These are phyloP conservation scores for Fistulifera pelliculosa DNA, from an alignment of 108 stramenopile species.

Conservation along the genomic window DNA sequence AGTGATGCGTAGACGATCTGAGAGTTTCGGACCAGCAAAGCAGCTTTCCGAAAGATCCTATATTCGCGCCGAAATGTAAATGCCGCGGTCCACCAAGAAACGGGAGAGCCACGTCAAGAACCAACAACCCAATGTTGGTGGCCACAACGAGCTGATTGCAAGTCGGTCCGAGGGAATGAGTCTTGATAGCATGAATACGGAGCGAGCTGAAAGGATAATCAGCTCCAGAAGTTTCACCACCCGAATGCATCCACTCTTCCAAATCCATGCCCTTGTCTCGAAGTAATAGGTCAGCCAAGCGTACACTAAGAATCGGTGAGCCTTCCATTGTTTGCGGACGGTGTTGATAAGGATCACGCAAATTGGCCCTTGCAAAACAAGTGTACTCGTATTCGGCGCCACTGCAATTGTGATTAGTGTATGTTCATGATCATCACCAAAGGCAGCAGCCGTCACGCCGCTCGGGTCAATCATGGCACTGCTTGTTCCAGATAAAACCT, in stretches of 20 bases:
- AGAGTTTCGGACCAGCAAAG: slow-evolving; percentile 19
- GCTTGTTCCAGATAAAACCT: slow-evolving; percentile 18
- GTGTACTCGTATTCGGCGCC: slow-evolving; percentile 30
- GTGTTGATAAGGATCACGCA: slow-evolving; percentile 3
- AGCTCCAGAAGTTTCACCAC: too few relatives aligned
- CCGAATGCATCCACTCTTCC: not conserved
- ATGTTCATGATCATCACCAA: slow-evolving; percentile 13
- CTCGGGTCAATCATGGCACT: slow-evolving; percentile 17
- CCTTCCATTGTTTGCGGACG: too few relatives aligned
- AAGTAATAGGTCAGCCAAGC: slow-evolving; percentile 14
- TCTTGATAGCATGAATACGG: slow-evolving; percentile 18
- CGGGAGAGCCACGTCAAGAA: slow-evolving; percentile 14
- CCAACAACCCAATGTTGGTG: slow-evolving; percentile 26
- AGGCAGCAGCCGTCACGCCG: slow-evolving; percentile 32
- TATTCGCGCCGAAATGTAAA: slow-evolving; percentile 34
- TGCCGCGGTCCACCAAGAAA: slow-evolving; percentile 19
- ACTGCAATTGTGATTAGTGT: slow-evolving; percentile 18
- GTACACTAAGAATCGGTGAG: slow-evolving; percentile 12
- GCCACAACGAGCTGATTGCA: slow-evolving; percentile 21
- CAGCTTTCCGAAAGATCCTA: slow-evolving; percentile 27
- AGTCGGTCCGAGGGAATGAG: slow-evolving; percentile 7
- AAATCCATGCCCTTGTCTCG: slow-evolving; percentile 11
- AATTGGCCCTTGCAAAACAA: slow-evolving; percentile 24
- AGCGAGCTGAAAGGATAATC: slow-evolving; percentile 1
- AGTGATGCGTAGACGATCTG: slow-evolving; percentile 29